Base-by-base conservation (phyloP, 192 early-diverging fungal genomes). In the Phycomyces blakesleeanus region DNA sequence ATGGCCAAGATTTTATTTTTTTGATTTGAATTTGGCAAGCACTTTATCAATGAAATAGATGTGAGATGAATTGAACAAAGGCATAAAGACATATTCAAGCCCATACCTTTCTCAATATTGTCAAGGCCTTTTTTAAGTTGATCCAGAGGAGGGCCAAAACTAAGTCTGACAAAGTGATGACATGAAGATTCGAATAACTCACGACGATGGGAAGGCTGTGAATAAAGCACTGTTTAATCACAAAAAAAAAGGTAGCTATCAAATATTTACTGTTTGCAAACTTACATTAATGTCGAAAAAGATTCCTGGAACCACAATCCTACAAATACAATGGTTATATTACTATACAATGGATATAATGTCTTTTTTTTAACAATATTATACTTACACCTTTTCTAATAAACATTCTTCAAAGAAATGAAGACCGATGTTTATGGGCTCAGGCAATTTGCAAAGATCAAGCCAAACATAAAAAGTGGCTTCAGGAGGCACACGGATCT, bases 381-480 rank as follows among this genome's bases (percentile, higher is more conserved):
- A 51, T 14, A 75, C 72, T 68, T 80, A 80, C 68, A 82, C 78
- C 58, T 82, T 81, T 40, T 83, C 74, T n/a, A 75, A 65, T 42
- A 83, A 55, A 39, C 77, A 77, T 51, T 76, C 76, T 64, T 83
- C 82, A 71, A 83, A 83, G 57, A 83, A 83, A 44, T 53, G 61
- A 1, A 83, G 57, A 0, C 82, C 82, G 50, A 76, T 75, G 66
- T 81, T 77, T 56, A 81, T 68, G n/a, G 82, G 82, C 44, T 77
- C 71, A 9, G 79, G 77, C 2, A 83, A 64, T 3, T 51, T 39
- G 11, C 44, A 59, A 16, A 83, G 56, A 62, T 83, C 73, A 15
- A 83, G 41, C 82, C 82, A 83, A 20, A 83, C 73, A 56, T 83
- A 83, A 68, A 83, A 83, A 1, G 82, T 83, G 12, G 77, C 79